Evolutionary conservation across 768 basidiomycete species (phyloP).

Genomic region (Phylloporus sp.): DNA sequence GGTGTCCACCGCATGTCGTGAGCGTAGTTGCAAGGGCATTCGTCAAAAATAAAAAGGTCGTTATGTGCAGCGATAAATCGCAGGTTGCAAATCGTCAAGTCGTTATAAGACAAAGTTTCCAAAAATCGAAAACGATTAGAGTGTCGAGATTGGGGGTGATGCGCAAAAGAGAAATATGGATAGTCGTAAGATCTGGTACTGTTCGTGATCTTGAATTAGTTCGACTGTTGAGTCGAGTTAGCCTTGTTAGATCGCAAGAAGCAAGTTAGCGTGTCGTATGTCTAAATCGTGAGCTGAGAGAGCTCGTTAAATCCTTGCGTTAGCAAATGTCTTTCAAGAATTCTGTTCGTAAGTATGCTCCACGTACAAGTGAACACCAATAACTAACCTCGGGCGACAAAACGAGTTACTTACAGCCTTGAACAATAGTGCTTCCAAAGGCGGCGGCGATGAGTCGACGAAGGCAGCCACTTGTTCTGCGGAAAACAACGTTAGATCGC

Average conservation of each 20-base stretch:
- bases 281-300: conserved; percentile 23
- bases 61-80: conserved; percentile 23
- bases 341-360: neutral
- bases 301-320: conserved; percentile 23
- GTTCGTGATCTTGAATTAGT: conserved; percentile 19
- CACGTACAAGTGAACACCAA: neutral
- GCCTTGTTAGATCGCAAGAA: conserved; percentile 15
- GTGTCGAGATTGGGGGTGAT: neutral
- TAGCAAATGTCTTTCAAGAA: conserved; percentile 18
- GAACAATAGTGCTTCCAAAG: conserved; percentile 16
- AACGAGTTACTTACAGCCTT: conserved; percentile 27
- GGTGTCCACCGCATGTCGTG: conserved; percentile 28
- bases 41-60: conserved; percentile 16
- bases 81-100: conserved; percentile 16
- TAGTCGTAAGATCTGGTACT: conserved; percentile 25
- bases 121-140: conserved; percentile 16
- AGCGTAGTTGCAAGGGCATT: conserved; percentile 31
- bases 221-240: conserved; percentile 14
- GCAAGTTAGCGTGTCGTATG: conserved; percentile 13
- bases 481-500: conserved; percentile 11
- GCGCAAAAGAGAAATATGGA: neutral
- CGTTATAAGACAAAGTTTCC: conserved; percentile 23
- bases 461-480: conserved; percentile 20
- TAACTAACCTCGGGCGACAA: conserved; percentile 21
- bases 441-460: conserved; percentile 16